Evolutionary conservation across 345 rosid genomes (phyloP).

Genomic region (Acer negundo): DNA sequence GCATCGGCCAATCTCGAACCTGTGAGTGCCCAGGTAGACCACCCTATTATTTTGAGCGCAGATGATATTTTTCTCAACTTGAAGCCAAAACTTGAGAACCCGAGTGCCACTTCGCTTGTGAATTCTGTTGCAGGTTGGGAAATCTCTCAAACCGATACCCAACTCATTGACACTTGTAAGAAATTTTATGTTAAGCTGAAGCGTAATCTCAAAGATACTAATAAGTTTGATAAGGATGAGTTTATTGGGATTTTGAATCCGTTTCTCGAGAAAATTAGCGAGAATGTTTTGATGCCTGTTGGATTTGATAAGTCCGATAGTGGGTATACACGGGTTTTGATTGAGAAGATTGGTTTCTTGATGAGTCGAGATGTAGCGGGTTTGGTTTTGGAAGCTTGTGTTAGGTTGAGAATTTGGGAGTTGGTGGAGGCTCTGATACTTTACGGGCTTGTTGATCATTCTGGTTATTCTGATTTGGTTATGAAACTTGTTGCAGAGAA

Average conservation of each 20-base stretch:
- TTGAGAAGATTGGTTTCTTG: constrained; percentile 50
- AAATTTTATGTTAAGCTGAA: constrained; percentile 56
- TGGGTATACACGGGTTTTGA: constrained; percentile 33
- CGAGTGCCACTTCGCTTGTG: constrained; percentile 48
- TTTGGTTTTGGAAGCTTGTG: constrained; percentile 71
- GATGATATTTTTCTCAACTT: constrained; percentile 49
- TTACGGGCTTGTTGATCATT: constrained; percentile 46
- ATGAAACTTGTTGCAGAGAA: constrained; percentile 52
- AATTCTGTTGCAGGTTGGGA: constrained; percentile 61
- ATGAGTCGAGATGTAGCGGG: constrained; percentile 59
- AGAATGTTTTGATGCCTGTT: constrained; percentile 34
- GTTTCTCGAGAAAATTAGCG: constrained; percentile 57
- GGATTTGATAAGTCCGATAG: constrained; percentile 31
- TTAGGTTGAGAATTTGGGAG: constrained; percentile 68
- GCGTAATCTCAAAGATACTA: constrained; percentile 58
- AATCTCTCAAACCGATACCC: constrained; percentile 51
- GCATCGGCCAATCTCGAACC: constrained; percentile 41
- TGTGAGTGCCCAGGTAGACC: constrained; percentile 38
- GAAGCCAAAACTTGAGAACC: constrained; percentile 58
- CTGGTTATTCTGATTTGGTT: constrained; percentile 52
- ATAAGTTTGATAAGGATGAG: constrained; percentile 46
- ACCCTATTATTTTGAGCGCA: constrained; percentile 60
- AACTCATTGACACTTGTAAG: constrained; percentile 45
- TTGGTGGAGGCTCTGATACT: constrained; percentile 60
- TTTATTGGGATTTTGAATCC: constrained; percentile 47